phyloP scores from a whole-genome alignment of 345 rosid genomes.

The Xanthoceras sorbifolium region DNA sequence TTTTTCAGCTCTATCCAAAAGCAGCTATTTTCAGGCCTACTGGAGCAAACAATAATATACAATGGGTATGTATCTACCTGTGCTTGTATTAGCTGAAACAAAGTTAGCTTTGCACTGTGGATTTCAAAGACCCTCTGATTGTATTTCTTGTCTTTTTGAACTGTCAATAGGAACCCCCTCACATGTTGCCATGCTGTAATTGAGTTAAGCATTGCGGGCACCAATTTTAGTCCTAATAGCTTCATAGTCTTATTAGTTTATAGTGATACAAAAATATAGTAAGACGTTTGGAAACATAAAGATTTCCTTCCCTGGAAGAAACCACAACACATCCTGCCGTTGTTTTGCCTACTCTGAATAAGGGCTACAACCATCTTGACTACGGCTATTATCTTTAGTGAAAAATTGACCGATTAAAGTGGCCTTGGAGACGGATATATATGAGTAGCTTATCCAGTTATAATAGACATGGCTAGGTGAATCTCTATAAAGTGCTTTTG shows the following conservation, averaged over 20 bases:
- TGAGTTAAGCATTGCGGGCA: background rate
- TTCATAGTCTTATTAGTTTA: background rate
- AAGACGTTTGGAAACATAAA: conserved; percentile 4
- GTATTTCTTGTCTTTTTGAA: background rate
- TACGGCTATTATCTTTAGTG: background rate
- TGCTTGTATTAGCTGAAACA: background rate
- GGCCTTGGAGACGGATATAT: background rate
- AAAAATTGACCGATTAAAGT: background rate
- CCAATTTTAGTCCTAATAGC: background rate
- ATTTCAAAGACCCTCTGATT: background rate
- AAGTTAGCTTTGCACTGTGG: background rate
- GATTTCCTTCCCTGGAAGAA: background rate
- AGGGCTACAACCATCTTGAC: background rate
- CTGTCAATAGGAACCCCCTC: background rate
- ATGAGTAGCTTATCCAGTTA: background rate
- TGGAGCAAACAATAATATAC: conserved; percentile 78
- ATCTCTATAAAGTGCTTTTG: background rate
- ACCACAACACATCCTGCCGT: background rate
- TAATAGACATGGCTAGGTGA: background rate
- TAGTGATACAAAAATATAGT: background rate
- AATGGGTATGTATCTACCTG: conserved; percentile 66
- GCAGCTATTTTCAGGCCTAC: conserved; percentile 78
- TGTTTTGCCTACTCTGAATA: background rate
- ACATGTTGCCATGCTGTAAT: background rate
- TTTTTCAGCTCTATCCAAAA: conserved; percentile 77